Percentiles rank a stretch among this genome's conserved stretches.
These are phyloP conservation scores for Pyrus communis DNA, from an alignment of 306 rosid genomes.

Conservation along the genomic window DNA sequence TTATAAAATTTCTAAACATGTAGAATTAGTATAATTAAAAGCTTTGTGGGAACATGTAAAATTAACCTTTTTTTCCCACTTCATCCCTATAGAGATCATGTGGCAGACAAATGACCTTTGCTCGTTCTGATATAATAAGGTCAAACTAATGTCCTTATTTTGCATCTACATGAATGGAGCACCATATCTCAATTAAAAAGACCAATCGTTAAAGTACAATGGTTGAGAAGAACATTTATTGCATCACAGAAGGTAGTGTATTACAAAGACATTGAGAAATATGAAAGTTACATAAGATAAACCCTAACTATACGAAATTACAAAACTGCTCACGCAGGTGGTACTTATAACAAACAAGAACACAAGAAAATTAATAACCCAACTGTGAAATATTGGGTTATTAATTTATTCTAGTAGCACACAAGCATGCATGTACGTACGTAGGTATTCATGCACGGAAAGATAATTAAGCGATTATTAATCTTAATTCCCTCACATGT, in stretches of 20 bases:
- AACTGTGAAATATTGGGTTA: neutral
- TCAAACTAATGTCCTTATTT: neutral
- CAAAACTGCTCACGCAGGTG: neutral
- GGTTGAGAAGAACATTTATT: neutral
- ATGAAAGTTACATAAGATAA: neutral
- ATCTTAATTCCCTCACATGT: neutral
- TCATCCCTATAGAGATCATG: too few relatives aligned
- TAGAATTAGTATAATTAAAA: too few relatives aligned
- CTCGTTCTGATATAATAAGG: too few relatives aligned
- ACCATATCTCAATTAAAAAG: neutral
- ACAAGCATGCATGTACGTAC: neutral
- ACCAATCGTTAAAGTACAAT: neutral
- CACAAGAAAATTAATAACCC: neutral
- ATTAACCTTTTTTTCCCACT: too few relatives aligned
- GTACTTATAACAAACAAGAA: neutral
- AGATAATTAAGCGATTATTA: neutral
- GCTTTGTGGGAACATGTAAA: too few relatives aligned
- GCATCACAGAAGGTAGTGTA: neutral
- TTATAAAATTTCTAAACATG: too few relatives aligned
- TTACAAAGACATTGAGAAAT: neutral
- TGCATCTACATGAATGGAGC: neutral
- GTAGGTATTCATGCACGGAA: neutral
- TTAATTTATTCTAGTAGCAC: neutral
- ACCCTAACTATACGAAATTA: neutral
- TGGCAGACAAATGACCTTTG: too few relatives aligned